phyloP scores from a whole-genome alignment of 2,329 filamentous ascomycete genomes.

The Colletotrichum tropicicola region DNA sequence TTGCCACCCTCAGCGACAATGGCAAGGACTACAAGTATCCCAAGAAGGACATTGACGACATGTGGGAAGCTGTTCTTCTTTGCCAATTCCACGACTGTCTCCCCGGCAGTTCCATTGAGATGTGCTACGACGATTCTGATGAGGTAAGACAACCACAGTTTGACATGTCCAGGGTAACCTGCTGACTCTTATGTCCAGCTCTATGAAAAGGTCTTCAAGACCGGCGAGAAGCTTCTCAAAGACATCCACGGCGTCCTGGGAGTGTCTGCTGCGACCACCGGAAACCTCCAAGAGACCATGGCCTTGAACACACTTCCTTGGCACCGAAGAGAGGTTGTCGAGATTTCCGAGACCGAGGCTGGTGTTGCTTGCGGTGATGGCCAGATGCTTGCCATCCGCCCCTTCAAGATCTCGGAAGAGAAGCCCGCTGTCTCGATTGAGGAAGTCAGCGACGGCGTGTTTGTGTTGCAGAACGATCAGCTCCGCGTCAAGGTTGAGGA shows the following conservation, averaged over 20 bases:
- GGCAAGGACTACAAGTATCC: constrained; percentile 82
- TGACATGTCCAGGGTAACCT: background rate
- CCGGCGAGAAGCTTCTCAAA: constrained; percentile 75
- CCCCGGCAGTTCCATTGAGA: constrained; percentile 93
- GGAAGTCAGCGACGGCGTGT: constrained; percentile 68
- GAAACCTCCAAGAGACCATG: constrained; percentile 58
- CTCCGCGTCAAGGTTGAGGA: constrained; percentile 76
- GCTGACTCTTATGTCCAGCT: constrained; percentile 56
- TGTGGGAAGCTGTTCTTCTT: constrained; percentile 93
- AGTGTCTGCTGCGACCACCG: constrained; percentile 56
- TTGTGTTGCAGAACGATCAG: constrained; percentile 81
- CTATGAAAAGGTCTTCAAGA: constrained; percentile 84
- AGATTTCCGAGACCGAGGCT: constrained; percentile 62
- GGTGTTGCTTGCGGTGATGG: constrained; percentile 67
- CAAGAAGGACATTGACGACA: constrained; percentile 90
- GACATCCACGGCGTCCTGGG: constrained; percentile 76
- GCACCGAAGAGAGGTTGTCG: constrained; percentile 79
- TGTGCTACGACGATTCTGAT: constrained; percentile 97
- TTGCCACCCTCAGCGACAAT: constrained; percentile 78
- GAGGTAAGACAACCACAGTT: constrained; percentile 56
- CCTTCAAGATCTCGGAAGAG: constrained; percentile 54
- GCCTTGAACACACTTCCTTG: constrained; percentile 90
- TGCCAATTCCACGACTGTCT: constrained; percentile 99
- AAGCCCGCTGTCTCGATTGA: constrained; percentile 61
- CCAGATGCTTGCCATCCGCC: constrained; percentile 58